Evolutionary conservation across 805 yeast species (phyloP).

Genomic region (Maudiozyma pseudohumilis): DNA sequence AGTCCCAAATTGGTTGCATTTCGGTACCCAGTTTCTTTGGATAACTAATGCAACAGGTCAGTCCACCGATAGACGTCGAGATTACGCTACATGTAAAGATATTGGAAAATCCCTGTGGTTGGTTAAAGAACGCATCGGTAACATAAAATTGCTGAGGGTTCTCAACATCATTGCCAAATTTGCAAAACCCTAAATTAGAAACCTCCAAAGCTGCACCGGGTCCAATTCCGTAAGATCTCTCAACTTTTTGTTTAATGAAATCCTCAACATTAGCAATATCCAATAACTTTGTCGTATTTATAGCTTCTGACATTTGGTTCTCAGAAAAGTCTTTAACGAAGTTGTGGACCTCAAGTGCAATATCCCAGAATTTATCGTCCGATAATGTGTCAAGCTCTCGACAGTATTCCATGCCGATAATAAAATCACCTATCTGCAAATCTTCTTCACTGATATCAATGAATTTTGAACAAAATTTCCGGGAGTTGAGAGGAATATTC

Average conservation of each 20-base stretch:
- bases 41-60: slow-evolving; percentile 17
- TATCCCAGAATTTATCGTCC: slow-evolving; percentile 10
- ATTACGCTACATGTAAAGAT: slow-evolving; percentile 17
- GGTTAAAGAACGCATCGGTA: slow-evolving; percentile 19
- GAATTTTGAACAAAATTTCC: slow-evolving; percentile 9
- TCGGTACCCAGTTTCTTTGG: slow-evolving; percentile 10
- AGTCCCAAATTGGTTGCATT: slow-evolving; percentile 6
- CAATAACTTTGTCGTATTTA: slow-evolving; percentile 16
- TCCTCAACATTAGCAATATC: slow-evolving; percentile 15
- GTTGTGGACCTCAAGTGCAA: slow-evolving; percentile 10
- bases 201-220: slow-evolving; percentile 24
- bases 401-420: slow-evolving; percentile 11
- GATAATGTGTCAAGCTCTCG: slow-evolving; percentile 1
- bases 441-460: slow-evolving; percentile 5
- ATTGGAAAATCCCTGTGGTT: slow-evolving; percentile 22
- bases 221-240: slow-evolving; percentile 4
- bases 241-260: slow-evolving; percentile 13
- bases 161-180: slow-evolving; percentile 8
- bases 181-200: slow-evolving; percentile 21
- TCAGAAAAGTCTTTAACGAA: slow-evolving; percentile 2
- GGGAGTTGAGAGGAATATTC: slow-evolving; percentile 21
- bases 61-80: slow-evolving; percentile 20
- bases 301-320: slow-evolving; percentile 7
- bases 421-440: slow-evolving; percentile 18
- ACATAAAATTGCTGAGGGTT: slow-evolving; percentile 8